A percentile compares a stretch with the other conserved stretches of the same genome.
These are phyloP conservation scores for Eimeria sp. DNA, from an alignment of 169 alveolate species.

Conservation along the genomic window DNA sequence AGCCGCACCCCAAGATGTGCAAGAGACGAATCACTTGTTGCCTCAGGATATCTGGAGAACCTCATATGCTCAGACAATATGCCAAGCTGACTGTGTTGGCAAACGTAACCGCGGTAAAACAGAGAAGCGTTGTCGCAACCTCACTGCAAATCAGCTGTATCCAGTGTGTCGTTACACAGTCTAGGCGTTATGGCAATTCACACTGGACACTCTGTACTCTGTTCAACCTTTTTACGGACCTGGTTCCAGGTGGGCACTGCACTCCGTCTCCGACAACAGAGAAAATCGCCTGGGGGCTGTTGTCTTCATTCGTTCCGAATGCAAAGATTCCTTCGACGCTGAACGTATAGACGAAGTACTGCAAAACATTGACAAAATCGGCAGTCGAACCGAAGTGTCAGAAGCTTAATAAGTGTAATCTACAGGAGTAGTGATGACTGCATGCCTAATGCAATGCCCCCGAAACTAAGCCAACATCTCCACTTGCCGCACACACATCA, in stretches of 20 bases:
- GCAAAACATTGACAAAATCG: not conserved
- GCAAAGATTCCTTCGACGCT: constrained; percentile 70
- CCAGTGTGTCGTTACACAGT: not conserved
- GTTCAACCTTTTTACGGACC: not conserved
- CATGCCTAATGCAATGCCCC: not conserved
- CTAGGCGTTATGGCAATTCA: not conserved
- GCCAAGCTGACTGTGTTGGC: not conserved
- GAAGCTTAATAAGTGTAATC: not conserved
- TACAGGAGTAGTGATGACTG: not conserved
- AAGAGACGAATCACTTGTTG: constrained; percentile 53
- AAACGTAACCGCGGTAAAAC: not conserved
- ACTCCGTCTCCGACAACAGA: constrained; percentile 74
- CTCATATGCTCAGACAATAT: not conserved
- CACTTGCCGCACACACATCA: too few species aligned
- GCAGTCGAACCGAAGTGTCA: not conserved
- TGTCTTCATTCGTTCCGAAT: constrained; percentile 67
- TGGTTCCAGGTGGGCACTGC: constrained; percentile 48
- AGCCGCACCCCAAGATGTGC: constrained; percentile 66
- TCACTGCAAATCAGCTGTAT: not conserved
- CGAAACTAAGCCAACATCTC: not conserved
- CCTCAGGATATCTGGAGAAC: constrained; percentile 56
- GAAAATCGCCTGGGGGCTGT: constrained; percentile 71
- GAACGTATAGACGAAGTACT: constrained; percentile 79
- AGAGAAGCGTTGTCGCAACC: not conserved
- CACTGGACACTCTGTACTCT: not conserved